Conservation (phyloP, 2,329 filamentous ascomycete genomes). For the Aspergillus sergii region DNA sequence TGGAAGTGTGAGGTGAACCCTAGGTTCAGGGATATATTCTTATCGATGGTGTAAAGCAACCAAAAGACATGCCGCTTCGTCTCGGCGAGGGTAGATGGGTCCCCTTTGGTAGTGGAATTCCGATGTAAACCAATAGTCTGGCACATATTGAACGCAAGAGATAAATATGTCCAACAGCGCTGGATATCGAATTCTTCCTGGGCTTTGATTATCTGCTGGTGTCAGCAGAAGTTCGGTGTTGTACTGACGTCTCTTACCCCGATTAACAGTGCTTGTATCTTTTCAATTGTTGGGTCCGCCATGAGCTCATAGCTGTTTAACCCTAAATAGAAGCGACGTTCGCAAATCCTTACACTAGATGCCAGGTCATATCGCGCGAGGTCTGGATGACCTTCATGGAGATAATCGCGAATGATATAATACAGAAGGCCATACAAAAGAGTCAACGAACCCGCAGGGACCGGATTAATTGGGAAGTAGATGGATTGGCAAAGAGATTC, state of each 20-base stretch:
- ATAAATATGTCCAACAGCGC: constrained; percentile 29
- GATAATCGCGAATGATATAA: constrained; percentile 29
- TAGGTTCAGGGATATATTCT: constrained; percentile 29
- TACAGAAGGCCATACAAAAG: constrained; percentile 28
- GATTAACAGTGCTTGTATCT: constrained; percentile 25
- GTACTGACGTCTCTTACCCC: constrained; percentile 14
- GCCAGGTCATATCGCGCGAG: constrained; percentile 20
- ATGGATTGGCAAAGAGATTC: constrained; percentile 26
- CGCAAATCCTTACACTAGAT: constrained; percentile 19
- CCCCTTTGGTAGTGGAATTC: constrained; percentile 18
- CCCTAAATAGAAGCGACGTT: constrained; percentile 18
- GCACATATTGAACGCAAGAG: constrained; percentile 29
- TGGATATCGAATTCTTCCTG: constrained; percentile 31
- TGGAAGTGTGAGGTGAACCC: constrained; percentile 29
- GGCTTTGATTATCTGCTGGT: constrained; percentile 24
- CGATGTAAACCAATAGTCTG: constrained; percentile 25
- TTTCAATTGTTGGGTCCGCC: constrained; percentile 25
- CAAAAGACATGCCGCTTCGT: constrained; percentile 29
- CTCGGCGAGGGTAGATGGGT: constrained; percentile 18
- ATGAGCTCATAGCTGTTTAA: constrained; percentile 24
- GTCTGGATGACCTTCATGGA: constrained; percentile 22
- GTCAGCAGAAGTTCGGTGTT: constrained; percentile 4
- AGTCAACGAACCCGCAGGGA: constrained; percentile 23
- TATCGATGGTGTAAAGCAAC: constrained; percentile 30
- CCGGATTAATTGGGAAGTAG: constrained; percentile 25